A percentile compares a stretch with the other conserved stretches of the same genome.
Evolutionary conservation across 2,329 filamentous ascomycete species (phyloP).

Genomic region (Diaporthe caulivora): DNA sequence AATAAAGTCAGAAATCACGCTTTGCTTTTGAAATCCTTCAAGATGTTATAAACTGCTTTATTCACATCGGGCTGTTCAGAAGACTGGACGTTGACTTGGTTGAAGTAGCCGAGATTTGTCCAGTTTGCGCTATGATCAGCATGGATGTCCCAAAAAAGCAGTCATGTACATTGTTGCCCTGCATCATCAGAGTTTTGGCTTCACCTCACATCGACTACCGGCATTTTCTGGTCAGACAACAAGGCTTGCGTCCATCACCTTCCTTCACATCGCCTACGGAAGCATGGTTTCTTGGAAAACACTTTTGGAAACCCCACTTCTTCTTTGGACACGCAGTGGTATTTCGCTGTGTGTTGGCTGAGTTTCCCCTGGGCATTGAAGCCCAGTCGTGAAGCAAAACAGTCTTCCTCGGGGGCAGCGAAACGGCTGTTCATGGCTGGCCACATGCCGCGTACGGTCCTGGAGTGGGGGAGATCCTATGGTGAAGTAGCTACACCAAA

Average conservation of each 20-base stretch:
- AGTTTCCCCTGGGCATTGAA: background rate
- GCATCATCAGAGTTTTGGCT: slow-evolving; percentile 18
- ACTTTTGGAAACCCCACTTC: background rate
- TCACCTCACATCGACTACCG: slow-evolving; percentile 64
- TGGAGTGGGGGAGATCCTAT: background rate
- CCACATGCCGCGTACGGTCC: background rate
- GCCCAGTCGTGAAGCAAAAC: background rate
- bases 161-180: slow-evolving; percentile 25
- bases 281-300: background rate
- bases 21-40: slow-evolving; percentile 99
- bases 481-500: background rate
- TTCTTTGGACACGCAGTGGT: background rate
- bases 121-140: slow-evolving; percentile 51
- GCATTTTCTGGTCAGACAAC: background rate
- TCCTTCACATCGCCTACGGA: too few relatives aligned
- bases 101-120: slow-evolving; percentile 92
- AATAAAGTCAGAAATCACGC: slow-evolving; percentile 69
- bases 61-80: slow-evolving; percentile 97
- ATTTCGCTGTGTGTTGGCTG: background rate
- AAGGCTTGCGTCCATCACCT: too few relatives aligned
- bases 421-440: background rate
- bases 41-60: slow-evolving; percentile 95
- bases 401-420: background rate
- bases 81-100: slow-evolving; percentile 98
- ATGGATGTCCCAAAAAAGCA: slow-evolving; percentile 12